Evolutionary conservation across 129 eudicot species (phyloP), one percentile per base, ranked within the genome.

Genomic region (Flaveria brownii): DNA sequence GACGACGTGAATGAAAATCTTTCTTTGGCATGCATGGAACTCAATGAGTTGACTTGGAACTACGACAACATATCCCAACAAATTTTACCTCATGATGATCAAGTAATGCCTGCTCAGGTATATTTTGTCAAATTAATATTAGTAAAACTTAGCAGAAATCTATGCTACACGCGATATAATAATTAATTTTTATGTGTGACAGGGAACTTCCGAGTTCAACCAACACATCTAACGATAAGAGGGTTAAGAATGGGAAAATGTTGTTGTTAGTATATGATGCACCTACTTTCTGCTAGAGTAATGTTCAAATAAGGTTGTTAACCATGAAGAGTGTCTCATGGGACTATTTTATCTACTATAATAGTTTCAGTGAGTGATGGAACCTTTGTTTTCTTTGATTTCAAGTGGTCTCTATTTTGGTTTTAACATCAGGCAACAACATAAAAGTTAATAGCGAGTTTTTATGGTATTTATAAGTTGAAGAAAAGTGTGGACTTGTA

Each of bases 81-180:
- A n/a, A 39, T 1, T 1, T 39, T 7, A 6, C 10, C 70, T 65
- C 12, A 65, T 39, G 20, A 12, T 41, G 17, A 22, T 70, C 59
- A 70, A 45, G 39, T 47, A 25, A 70, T 47, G 54, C 59, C 41
- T 46, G 4, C 30, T 49, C 74, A 49, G 61, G 74, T 70, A 28
- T 5, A 12, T 15, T 70, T 70, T 49, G 14, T 49, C 22, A 15
- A 28, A 14, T 4, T 68, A 43, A 6, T 14, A 2, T 46, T 69
- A 6, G 2, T 30, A 25, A 70, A 70, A 50, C 43, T 70, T 14
- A 25, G 25, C 6, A 22, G 20, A 23, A 69, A 61, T 61, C 41
- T 61, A 6, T 26, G 17, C n/a, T 60, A 60, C n/a, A 60, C 3
- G 75, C 25, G 9, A 70, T 50, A 15, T 70, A 49, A 70, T 49